These are phyloP conservation scores for Stephanodiscus minutulus DNA, from an alignment of 108 stramenopile genomes.

Conservation along the genomic window DNA sequence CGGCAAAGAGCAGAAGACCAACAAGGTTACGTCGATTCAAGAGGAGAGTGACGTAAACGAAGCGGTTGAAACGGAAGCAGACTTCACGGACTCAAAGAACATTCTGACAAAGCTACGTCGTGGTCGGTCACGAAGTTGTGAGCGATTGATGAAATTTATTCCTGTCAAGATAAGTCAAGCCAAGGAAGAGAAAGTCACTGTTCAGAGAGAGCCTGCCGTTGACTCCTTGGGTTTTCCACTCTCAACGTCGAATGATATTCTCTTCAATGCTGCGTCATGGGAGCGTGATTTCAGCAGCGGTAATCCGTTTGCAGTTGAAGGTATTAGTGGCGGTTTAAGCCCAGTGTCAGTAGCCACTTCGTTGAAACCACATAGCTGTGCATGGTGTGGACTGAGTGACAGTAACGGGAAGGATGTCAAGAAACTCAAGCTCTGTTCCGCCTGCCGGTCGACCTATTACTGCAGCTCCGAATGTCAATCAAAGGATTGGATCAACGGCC, in stretches of 20 bases:
- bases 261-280: not conserved
- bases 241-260: not conserved
- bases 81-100: not conserved
- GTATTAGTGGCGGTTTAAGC: not conserved
- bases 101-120: not conserved
- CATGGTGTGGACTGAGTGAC: not conserved
- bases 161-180: not conserved
- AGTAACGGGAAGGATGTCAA: not conserved
- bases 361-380: not conserved
- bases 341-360: not conserved
- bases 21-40: not conserved
- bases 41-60: not conserved
- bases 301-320: not conserved
- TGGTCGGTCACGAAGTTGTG: not conserved
- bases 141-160: not conserved
- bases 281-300: not conserved
- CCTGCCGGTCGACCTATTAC: not conserved
- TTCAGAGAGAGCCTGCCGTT: not conserved
- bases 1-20: not conserved
- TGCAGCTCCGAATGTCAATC: conserved; percentile 1
- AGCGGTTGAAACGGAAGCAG: not conserved
- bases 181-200: not conserved
- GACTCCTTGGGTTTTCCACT: not conserved
- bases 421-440: conserved; percentile 4
- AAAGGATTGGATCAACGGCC: not conserved